These are phyloP conservation scores for Phaeodactylum tricornutum DNA, from an alignment of 108 stramenopile species.

Conservation along the genomic window DNA sequence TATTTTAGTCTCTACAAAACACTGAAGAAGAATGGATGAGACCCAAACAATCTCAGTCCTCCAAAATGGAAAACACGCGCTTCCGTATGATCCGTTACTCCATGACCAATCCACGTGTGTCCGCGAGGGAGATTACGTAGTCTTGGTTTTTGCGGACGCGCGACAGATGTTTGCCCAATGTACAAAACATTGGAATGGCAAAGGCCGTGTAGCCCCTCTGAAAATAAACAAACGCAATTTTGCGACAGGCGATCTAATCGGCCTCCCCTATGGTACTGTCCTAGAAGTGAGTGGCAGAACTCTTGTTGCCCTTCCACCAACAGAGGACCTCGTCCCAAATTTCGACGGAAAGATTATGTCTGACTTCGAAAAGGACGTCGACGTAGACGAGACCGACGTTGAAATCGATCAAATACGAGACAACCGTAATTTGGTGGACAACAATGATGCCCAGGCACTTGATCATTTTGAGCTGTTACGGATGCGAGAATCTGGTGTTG, in stretches of 20 bases:
- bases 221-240: constrained; percentile 75
- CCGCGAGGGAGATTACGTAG: constrained; percentile 53
- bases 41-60: too few species aligned
- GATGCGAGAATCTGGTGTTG: constrained; percentile 24
- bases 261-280: constrained; percentile 73
- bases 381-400: constrained; percentile 2
- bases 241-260: constrained; percentile 48
- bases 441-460: constrained; percentile 60
- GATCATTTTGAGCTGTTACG: constrained; percentile 23
- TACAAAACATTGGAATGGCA: constrained; percentile 27
- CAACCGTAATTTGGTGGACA: constrained; percentile 72
- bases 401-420: constrained; percentile 58
- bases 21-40: too few species aligned
- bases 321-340: constrained; percentile 54
- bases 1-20: too few species aligned
- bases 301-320: constrained; percentile 45
- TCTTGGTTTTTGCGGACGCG: constrained; percentile 64
- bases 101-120: too few species aligned
- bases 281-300: constrained; percentile 36
- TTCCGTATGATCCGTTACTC: too few species aligned
- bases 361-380: constrained; percentile 2
- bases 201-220: constrained; percentile 30
- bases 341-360: constrained; percentile 14
- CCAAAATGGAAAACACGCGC: too few species aligned
- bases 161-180: constrained; percentile 65